Conservation (phyloP, 345 rosid genomes). For the Pseudoturritis turrita region DNA sequence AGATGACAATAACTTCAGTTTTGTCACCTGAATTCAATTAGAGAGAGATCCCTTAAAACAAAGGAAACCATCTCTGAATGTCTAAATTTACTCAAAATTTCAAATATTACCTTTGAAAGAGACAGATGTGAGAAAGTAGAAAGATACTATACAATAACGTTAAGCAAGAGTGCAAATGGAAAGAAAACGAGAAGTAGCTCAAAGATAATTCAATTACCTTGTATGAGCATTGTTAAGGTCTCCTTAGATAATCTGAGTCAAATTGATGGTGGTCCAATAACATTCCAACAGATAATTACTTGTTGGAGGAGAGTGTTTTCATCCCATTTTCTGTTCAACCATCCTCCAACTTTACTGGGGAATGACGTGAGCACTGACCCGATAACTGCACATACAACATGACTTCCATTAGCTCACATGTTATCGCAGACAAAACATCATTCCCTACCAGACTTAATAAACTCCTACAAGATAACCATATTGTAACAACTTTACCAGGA, state of each 20-base stretch:
- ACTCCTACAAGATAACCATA: not conserved
- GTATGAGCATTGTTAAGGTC: not conserved
- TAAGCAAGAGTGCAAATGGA: not conserved
- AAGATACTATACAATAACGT: not conserved
- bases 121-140: not conserved
- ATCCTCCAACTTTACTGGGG: not conserved
- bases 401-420: not conserved
- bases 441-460: not conserved
- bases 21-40: not conserved
- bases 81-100: not conserved
- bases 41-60: not conserved
- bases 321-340: not conserved
- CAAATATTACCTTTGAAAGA: not conserved
- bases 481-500: not conserved
- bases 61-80: not conserved
- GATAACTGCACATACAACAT: slow-evolving; percentile 1
- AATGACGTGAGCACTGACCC: not conserved
- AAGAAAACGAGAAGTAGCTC: not conserved
- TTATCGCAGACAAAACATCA: not conserved
- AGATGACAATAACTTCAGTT: not conserved
- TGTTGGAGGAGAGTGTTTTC: not conserved
- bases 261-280: not conserved
- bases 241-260: not conserved
- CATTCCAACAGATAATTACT: not conserved
- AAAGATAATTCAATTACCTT: not conserved